These are phyloP conservation scores for Kodamaea ohmeri DNA, from an alignment of 1,139 yeast species.

Conservation along the genomic window DNA sequence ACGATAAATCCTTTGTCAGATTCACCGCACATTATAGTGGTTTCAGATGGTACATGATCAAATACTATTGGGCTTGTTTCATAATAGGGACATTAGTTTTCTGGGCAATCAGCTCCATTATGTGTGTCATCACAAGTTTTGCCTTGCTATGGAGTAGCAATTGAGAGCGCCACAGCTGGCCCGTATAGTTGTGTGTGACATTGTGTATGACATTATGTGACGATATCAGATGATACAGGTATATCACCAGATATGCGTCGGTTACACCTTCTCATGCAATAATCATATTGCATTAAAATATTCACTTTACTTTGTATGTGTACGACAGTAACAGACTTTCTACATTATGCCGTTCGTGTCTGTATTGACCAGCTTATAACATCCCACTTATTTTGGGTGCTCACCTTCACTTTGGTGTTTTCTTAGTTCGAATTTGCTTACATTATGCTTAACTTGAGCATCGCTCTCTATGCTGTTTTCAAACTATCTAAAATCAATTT, in stretches of 20 bases:
- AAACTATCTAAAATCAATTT: constrained; percentile 11
- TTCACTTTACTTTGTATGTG: too few relatives aligned
- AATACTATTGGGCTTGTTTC: constrained; percentile 46
- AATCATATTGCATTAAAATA: too few relatives aligned
- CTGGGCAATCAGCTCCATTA: constrained; percentile 42
- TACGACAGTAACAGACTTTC: too few relatives aligned
- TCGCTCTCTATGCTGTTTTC: constrained; percentile 38
- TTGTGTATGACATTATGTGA: too few relatives aligned
- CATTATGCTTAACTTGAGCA: constrained; percentile 47
- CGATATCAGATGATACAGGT: too few relatives aligned
- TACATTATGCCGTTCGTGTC: too few relatives aligned
- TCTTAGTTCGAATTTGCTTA: constrained; percentile 41
- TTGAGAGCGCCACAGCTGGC: constrained; percentile 6
- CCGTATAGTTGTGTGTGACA: too few relatives aligned
- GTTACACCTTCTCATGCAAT: too few relatives aligned
- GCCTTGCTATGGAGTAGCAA: constrained; percentile 13
- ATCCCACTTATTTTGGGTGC: too few relatives aligned
- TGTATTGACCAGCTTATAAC: too few relatives aligned
- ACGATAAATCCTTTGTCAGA: constrained; percentile 13
- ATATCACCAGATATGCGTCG: too few relatives aligned
- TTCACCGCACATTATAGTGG: constrained; percentile 32
- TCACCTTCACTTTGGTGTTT: too few relatives aligned
- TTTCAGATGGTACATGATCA: constrained; percentile 52
- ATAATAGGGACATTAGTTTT: constrained; percentile 49
- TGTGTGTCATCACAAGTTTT: constrained; percentile 29